These are phyloP conservation scores for Citeromyces siamensis DNA, from an alignment of 1,139 yeast genomes.

Conservation along the genomic window DNA sequence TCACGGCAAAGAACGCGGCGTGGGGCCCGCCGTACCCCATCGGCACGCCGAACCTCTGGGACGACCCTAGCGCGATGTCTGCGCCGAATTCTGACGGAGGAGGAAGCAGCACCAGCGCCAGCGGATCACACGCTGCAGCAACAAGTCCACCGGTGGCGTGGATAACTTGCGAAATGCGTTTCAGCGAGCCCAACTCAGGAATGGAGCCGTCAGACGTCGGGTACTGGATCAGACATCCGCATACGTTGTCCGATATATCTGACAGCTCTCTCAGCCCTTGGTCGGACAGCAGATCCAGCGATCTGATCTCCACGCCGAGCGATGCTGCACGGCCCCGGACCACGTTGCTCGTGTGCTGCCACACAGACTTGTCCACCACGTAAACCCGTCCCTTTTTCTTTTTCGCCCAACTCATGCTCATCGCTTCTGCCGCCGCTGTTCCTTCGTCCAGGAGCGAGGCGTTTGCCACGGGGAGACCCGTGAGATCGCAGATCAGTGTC, in stretches of 20 bases:
- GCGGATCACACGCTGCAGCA: constrained; percentile 79
- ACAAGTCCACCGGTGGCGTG: constrained; percentile 67
- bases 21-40: constrained; percentile 98
- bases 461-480: constrained; percentile 88
- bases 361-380: constrained; percentile 66
- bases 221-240: constrained; percentile 84
- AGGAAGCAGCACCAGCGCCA: constrained; percentile 75
- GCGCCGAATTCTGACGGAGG: constrained; percentile 86
- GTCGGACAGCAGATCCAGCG: constrained; percentile 34
- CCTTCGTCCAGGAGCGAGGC: constrained; percentile 94
- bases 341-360: constrained; percentile 80
- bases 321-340: constrained; percentile 69
- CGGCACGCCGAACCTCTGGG: constrained; percentile 97
- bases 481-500: constrained; percentile 77
- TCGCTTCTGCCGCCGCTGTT: constrained; percentile 97
- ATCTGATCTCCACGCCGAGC: constrained; percentile 52
- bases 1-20: constrained; percentile 92
- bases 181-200: constrained; percentile 29
- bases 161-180: constrained; percentile 45
- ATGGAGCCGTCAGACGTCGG: constrained; percentile 84
- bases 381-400: constrained; percentile 47
- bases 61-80: constrained; percentile 83
- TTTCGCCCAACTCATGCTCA: constrained; percentile 78
- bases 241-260: constrained; percentile 25
- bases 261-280: constrained; percentile 32